A percentile compares a stretch with the other conserved stretches of the same genome.
These are phyloP conservation scores for Corymbia calophylla DNA, from an alignment of 441 rosid genomes.

Conservation along the genomic window DNA sequence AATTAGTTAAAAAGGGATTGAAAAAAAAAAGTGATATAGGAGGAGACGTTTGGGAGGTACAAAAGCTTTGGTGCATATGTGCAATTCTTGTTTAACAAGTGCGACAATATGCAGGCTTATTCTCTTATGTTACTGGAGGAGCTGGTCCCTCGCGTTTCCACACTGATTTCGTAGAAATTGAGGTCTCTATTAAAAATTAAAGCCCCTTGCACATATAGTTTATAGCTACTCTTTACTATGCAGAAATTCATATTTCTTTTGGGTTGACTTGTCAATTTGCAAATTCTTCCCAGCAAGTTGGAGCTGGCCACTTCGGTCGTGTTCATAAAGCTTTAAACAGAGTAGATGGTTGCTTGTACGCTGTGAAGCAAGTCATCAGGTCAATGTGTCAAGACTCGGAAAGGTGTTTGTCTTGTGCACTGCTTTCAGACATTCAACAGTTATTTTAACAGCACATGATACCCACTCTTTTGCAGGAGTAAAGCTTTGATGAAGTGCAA, in stretches of 20 bases:
- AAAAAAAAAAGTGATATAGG: too few species aligned
- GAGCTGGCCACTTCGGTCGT: constrained; percentile 71
- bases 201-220: background rate
- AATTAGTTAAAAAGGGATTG: too few species aligned
- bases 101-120: constrained; percentile 38
- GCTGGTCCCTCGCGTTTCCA: constrained; percentile 82
- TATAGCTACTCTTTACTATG: background rate
- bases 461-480: constrained; percentile 29
- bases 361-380: constrained; percentile 66
- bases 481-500: constrained; percentile 97
- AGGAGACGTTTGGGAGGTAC: too few species aligned
- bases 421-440: background rate
- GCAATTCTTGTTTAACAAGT: background rate
- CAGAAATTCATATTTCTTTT: background rate
- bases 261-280: background rate
- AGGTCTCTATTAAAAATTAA: constrained; percentile 31
- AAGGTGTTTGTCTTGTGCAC: constrained; percentile 31
- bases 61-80: background rate
- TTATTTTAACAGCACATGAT: background rate
- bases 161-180: constrained; percentile 78
- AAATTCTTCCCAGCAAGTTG: constrained; percentile 58
- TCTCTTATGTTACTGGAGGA: constrained; percentile 48
- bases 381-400: constrained; percentile 60
- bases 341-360: constrained; percentile 92
- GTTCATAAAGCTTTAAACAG: constrained; percentile 85